Conservation (phyloP, 257 asterid genomes). For the Nicotiana attenuata region DNA sequence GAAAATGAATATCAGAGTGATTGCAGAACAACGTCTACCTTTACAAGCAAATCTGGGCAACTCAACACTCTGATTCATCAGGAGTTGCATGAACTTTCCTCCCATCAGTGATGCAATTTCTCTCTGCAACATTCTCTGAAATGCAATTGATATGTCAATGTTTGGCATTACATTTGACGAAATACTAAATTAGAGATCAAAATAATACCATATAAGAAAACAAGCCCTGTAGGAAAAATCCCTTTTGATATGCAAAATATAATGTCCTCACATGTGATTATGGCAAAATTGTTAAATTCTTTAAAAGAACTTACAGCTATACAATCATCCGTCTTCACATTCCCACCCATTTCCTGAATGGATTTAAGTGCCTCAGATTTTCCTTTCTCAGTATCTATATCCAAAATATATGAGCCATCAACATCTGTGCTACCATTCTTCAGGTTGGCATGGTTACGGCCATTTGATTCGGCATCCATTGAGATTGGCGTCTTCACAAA, state of each 20-base stretch:
- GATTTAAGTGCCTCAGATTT: constrained; percentile 39
- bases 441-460: constrained; percentile 31
- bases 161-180: constrained; percentile 12
- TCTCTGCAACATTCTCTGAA: constrained; percentile 64
- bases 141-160: constrained; percentile 12
- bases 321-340: constrained; percentile 51
- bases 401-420: constrained; percentile 35
- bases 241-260: background rate
- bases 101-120: constrained; percentile 64
- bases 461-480: constrained; percentile 35
- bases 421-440: constrained; percentile 41
- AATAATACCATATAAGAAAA: background rate
- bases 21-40: constrained; percentile 37
- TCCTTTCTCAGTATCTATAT: constrained; percentile 66
- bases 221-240: background rate
- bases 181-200: background rate
- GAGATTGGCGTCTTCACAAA: constrained; percentile 36
- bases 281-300: background rate
- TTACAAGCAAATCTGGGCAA: constrained; percentile 70
- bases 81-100: constrained; percentile 73
- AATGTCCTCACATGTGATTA: background rate
- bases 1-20: constrained; percentile 2
- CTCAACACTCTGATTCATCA: constrained; percentile 61
- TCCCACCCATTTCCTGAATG: constrained; percentile 36
- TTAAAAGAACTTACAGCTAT: constrained; percentile 42